Base-by-base conservation (phyloP, 1,284 basidiomycete species). In the Rhizopogon hawkerae region DNA sequence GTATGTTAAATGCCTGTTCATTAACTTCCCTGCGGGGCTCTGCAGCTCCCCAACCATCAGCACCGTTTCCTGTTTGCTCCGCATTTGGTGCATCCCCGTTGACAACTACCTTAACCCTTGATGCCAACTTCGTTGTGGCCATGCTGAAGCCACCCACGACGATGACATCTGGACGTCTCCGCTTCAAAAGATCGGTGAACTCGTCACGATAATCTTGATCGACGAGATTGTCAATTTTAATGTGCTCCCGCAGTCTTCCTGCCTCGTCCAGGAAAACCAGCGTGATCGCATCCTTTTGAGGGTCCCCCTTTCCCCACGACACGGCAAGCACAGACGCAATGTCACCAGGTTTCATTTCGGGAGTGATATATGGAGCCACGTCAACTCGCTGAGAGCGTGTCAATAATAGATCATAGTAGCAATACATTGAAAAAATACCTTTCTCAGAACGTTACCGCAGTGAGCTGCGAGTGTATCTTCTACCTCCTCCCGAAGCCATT, bases 271-370 rank as follows among this genome's bases (percentile, higher is more conserved):
- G 66, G 68, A 86, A 89, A 47, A 96, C 86, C 31, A 90, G 72
- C 29, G 85, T 81, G 52, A 97, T 89, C 1, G 86, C 84, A 66
- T 98, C 95, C 59, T 86, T 88, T 58, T 88, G 83, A 35, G 91
- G 90, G 58, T 96, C 92, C 46, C 96, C 96, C 62, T 88, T 86
- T 39, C 96, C 96, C 80, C 93, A 92, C 3, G 95, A 97, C 51
- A 97, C 71, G 3, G 95, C 91, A 35, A 99, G 75, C 3, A 98
- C 92, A 5, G 88, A 85, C 0, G 92, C 85, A 0, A 79, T 79
- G 42, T 90, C 84, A 13, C 86, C 89, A 37, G 75, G 70, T 50
- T 77, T 75, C 66, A 86, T 79, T 23, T 78, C 76, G 3, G 74
- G 69, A 3, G 80, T 77, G 42, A 71, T 68, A 60, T 82, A 94